These are phyloP conservation scores for Arabidopsis suecica DNA, from an alignment of 345 rosid species.

Conservation along the genomic window DNA sequence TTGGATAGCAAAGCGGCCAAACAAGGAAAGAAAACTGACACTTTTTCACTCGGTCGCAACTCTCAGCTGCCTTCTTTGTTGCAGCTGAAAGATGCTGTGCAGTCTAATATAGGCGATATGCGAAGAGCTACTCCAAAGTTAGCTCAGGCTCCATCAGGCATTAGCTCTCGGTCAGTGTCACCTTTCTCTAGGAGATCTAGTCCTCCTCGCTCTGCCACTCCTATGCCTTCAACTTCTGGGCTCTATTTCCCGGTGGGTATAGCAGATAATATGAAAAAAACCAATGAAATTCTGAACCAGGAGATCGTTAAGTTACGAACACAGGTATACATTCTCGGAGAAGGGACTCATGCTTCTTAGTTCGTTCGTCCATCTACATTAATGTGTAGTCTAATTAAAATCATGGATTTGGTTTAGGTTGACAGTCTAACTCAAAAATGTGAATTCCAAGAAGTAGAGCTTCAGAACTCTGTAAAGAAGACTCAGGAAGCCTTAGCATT, in stretches of 20 bases:
- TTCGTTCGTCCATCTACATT: slow-evolving; percentile 2
- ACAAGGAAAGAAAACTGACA: slow-evolving; percentile 87
- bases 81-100: slow-evolving; percentile 87
- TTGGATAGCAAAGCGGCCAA: slow-evolving; percentile 93
- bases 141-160: slow-evolving; percentile 73
- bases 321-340: slow-evolving; percentile 62
- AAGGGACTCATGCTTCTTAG: slow-evolving; percentile 15
- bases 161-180: slow-evolving; percentile 90
- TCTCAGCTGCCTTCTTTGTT: slow-evolving; percentile 83
- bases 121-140: slow-evolving; percentile 74
- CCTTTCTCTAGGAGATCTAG: slow-evolving; percentile 97
- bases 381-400: slow-evolving; percentile 21
- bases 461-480: slow-evolving; percentile 78
- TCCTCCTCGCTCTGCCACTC: slow-evolving; percentile 96
- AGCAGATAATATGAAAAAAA: slow-evolving; percentile 86
- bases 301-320: slow-evolving; percentile 85
- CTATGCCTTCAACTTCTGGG: slow-evolving; percentile 90
- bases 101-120: slow-evolving; percentile 68
- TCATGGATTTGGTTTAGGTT: slow-evolving; percentile 60
- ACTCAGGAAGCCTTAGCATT: slow-evolving; percentile 77
- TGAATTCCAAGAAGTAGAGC: slow-evolving; percentile 86
- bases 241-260: slow-evolving; percentile 87
- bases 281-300: slow-evolving; percentile 87
- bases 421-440: slow-evolving; percentile 78
- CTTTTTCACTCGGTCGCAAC: slow-evolving; percentile 72